Percentiles rank a stretch among this genome's conserved stretches.
These are phyloP conservation scores for Porphyra umbilicalis DNA, from an alignment of 31 red algal genomes.

Conservation along the genomic window DNA sequence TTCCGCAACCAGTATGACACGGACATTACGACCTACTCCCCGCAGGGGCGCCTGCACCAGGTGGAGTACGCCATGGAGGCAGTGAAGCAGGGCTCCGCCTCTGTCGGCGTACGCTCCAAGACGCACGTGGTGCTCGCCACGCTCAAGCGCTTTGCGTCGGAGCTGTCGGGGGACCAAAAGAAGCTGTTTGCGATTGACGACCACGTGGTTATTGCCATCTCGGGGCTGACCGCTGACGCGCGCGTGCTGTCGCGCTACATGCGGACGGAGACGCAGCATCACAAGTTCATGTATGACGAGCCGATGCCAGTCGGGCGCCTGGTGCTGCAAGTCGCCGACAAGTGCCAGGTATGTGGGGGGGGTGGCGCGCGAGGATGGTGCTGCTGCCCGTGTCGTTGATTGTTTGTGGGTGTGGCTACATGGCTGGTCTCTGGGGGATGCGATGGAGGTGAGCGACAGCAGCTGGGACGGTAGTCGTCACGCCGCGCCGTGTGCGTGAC, in stretches of 20 bases:
- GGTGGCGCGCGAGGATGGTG: too few relatives aligned
- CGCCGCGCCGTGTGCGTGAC: too few relatives aligned
- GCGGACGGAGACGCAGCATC: constrained; percentile 88
- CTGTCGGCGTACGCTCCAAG: constrained; percentile 72
- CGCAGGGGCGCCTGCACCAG: constrained; percentile 91
- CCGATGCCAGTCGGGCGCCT: constrained; percentile 74
- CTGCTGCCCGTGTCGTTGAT: too few relatives aligned
- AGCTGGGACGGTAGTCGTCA: too few relatives aligned
- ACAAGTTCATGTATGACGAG: constrained; percentile 84
- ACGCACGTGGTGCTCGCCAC: constrained; percentile 92
- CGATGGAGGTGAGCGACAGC: too few relatives aligned
- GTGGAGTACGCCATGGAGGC: constrained; percentile 98
- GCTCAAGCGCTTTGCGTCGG: constrained; percentile 87
- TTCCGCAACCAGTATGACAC: constrained; percentile 98
- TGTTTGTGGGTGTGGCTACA: too few relatives aligned
- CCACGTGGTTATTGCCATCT: constrained; percentile 92
- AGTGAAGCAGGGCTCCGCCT: constrained; percentile 95
- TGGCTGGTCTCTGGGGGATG: too few relatives aligned
- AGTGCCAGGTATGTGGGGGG: constrained; percentile 64
- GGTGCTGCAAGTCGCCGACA: constrained; percentile 81
- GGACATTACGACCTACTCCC: constrained; percentile 94
- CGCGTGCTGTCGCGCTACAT: constrained; percentile 86
- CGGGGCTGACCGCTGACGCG: constrained; percentile 90
- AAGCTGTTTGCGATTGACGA: constrained; percentile 88
- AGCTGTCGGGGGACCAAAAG: constrained; percentile 87